Conservation (phyloP, 2,329 filamentous ascomycete genomes). For the Botrytis sinoallii region DNA sequence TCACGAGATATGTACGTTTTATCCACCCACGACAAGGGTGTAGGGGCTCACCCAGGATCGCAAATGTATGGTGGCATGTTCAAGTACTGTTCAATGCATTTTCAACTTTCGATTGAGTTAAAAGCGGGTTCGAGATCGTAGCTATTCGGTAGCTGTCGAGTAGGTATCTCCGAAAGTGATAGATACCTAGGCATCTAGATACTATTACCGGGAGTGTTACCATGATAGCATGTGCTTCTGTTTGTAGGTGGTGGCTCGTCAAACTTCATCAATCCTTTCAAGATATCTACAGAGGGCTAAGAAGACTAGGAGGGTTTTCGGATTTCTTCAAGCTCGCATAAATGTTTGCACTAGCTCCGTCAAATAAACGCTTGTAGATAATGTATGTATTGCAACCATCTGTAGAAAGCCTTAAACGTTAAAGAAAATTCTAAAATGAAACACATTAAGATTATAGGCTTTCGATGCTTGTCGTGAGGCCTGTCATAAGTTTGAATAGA, state of each 20-base stretch:
- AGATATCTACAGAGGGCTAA: not conserved
- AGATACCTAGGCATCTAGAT: not conserved
- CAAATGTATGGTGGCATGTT: slow-evolving; percentile 15
- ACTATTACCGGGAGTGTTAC: not conserved
- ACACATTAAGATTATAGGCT: not conserved
- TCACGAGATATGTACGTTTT: not conserved
- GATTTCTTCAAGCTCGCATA: not conserved
- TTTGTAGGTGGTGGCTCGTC: not conserved
- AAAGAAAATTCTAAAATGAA: not conserved
- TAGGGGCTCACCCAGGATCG: slow-evolving; percentile 3
- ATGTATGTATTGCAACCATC: not conserved
- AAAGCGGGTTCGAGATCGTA: slow-evolving; percentile 13
- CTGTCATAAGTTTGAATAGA: not conserved
- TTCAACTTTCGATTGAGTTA: slow-evolving; percentile 3
- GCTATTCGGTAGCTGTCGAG: not conserved
- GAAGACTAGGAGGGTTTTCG: not conserved
- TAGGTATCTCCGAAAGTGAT: not conserved
- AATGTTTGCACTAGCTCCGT: not conserved
- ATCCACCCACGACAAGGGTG: not conserved
- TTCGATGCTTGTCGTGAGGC: not conserved
- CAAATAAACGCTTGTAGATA: not conserved
- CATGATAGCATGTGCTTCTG: not conserved
- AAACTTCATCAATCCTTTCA: not conserved
- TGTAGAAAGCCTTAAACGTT: not conserved
- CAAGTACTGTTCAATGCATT: slow-evolving; percentile 15